Percentiles rank a stretch among this genome's conserved stretches.
These are phyloP conservation scores for Rhodotorula sp. DNA, from an alignment of 1,284 basidiomycete genomes.

Conservation along the genomic window DNA sequence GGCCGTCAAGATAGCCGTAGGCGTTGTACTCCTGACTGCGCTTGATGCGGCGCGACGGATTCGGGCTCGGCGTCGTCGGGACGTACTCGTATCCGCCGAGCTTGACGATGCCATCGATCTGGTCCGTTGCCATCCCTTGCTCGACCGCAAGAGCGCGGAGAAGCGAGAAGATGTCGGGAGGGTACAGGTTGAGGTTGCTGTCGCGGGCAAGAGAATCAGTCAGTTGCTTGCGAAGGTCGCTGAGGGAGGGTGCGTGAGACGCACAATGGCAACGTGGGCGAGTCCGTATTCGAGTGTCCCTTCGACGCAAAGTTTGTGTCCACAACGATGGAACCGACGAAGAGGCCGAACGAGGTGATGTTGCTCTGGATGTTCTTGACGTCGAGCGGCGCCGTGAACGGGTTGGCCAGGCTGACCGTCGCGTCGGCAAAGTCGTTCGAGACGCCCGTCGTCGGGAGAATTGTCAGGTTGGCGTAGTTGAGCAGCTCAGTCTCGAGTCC, in stretches of 20 bases:
- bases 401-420: slow-evolving; percentile 62
- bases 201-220: not conserved
- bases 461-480: slow-evolving; percentile 57
- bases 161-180: slow-evolving; percentile 66
- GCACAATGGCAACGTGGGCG: slow-evolving; percentile 59
- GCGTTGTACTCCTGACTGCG: slow-evolving; percentile 28
- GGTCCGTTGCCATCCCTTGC: slow-evolving; percentile 61
- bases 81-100: slow-evolving; percentile 69
- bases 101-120: slow-evolving; percentile 66
- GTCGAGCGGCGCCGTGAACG: slow-evolving; percentile 62
- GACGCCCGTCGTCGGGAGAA: slow-evolving; percentile 65
- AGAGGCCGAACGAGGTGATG: slow-evolving; percentile 64
- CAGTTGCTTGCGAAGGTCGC: not conserved
- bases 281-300: slow-evolving; percentile 60
- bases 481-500: slow-evolving; percentile 62
- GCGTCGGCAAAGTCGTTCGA: slow-evolving; percentile 58
- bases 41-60: slow-evolving; percentile 33
- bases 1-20: slow-evolving; percentile 39
- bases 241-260: not conserved
- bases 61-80: slow-evolving; percentile 46
- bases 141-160: slow-evolving; percentile 65
- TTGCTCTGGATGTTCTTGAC: slow-evolving; percentile 65
- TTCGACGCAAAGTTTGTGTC: slow-evolving; percentile 58
- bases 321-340: slow-evolving; percentile 63
- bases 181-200: slow-evolving; percentile 65